Evolutionary conservation across 2,329 filamentous ascomycete genomes (phyloP), one percentile per base, ranked within the genome.

Genomic region (Diaporthe sp.): DNA sequence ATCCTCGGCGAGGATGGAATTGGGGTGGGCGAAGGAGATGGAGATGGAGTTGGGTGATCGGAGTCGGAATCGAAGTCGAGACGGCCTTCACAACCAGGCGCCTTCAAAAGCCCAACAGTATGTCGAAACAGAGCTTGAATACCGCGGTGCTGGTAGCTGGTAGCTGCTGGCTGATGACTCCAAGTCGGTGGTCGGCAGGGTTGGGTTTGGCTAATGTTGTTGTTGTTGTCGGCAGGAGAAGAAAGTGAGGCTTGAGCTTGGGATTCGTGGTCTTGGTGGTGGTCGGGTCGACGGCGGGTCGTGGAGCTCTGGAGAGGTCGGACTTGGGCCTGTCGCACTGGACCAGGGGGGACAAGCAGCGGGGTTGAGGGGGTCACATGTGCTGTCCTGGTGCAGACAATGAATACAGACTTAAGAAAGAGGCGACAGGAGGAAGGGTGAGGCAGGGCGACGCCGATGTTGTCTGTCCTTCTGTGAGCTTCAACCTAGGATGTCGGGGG

Each of bases 311-410:
- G 47, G 58, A 61, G 58, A 73, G 47, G 60, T 55, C 28, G 31
- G 44, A 73, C 49, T 63, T 63, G 58, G 20, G 31, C 58, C 71
- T 55, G 58, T 73, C 71, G 71, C 71, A 73, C 58, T 65, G 58
- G 71, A 17, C 71, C 37, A 73, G 31, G 34, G 61, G 49, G 58
- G 25, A 47, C 71, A 73, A 73, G 49, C 61, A 51, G 71, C 71
- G 31, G 58, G 71, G 61, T 57, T 53, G 58, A 34, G 22, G 20
- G 28, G n/a, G 37, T 61, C 71, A 65, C 37, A 51, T n/a, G 47
- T 42, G 51, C 49, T 61, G 49, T 44, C 49, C 51, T 42, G 37
- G 34, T 57, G 25, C 49, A 73, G 25, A 47, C 49, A 73, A 63
- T 73, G n/a, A 37, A 65, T 65, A 34, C 61, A 55, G 20, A 10